Base-by-base conservation (phyloP, 345 rosid species). In the Melaleuca alternifolia region DNA sequence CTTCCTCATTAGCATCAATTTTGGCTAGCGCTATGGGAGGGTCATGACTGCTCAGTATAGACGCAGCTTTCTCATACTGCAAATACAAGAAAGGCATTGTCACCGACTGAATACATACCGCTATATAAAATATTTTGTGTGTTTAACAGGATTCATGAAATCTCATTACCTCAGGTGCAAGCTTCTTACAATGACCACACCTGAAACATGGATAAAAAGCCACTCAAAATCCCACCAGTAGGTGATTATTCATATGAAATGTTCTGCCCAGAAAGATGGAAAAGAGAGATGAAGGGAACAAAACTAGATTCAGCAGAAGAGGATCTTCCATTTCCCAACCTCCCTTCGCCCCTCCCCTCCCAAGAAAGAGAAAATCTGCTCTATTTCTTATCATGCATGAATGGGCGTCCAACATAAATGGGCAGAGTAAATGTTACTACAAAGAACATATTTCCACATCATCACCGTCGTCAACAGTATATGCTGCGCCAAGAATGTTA, bases 61-160 rank as follows among this genome's bases (percentile, higher is more conserved):
- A 91, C 15, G 99, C 99, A 87, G 99, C 99, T 91, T 96, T 95
- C 94, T 96, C 99, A 86, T 94, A 97, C 99, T 97, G 88, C 88
- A 86, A 24, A 33, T 37, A 79, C 86, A 11, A 88, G 57, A 48
- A 86, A 11, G 86, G 11, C 23, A 7, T 24, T 23, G 21, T 86
- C 50, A 85, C 11, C 51, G 21, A 28, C 65, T 12, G 37, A 3
- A 11, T 4, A 46, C 14, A 23, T 28, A 6, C 23, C 14, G 20
- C 37, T 15, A 50, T 83, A 46, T 54, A 83, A 51, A 18, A 8
- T 16, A 11, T 83, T 44, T 54, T 8, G 48, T 18, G 26, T 18
- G 11, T 71, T 5, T 37, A 71, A 71, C 24, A 16, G 81, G 48
- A 71, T 71, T 24, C 44, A 37, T 71, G 81, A 44, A 83, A 71